phyloP scores from a whole-genome alignment of 768 basidiomycete species.

The Nevesoporus exiguus region DNA sequence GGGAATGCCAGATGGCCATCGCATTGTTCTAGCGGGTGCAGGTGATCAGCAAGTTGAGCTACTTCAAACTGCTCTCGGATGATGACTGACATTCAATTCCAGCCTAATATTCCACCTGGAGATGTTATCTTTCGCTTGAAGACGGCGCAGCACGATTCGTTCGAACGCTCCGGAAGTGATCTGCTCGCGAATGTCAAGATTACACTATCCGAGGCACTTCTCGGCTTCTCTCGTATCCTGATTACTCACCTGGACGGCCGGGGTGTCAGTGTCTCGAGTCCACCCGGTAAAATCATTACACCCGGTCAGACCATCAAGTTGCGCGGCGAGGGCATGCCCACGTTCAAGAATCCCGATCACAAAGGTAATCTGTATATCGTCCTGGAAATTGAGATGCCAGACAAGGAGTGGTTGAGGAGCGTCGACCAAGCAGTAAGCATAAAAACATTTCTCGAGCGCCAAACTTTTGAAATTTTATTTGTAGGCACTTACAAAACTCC shows the following conservation, averaged over 20 bases:
- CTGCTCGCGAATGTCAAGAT: slow-evolving; percentile 78
- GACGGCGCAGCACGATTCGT: slow-evolving; percentile 64
- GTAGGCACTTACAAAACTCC: slow-evolving; percentile 60
- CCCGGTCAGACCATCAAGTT: slow-evolving; percentile 71
- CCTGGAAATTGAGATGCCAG: slow-evolving; percentile 88
- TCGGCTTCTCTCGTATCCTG: slow-evolving; percentile 91
- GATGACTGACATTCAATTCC: slow-evolving; percentile 5
- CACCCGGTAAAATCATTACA: slow-evolving; percentile 72
- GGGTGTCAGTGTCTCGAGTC: slow-evolving; percentile 76
- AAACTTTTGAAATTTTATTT: slow-evolving; percentile 4
- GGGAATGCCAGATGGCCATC: slow-evolving; percentile 79
- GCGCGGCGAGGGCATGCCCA: slow-evolving; percentile 88
- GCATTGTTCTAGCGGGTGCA: slow-evolving; percentile 86
- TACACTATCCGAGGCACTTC: slow-evolving; percentile 88
- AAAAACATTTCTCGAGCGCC: not conserved
- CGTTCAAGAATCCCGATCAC: slow-evolving; percentile 56
- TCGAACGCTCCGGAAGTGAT: slow-evolving; percentile 80
- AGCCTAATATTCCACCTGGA: slow-evolving; percentile 86
- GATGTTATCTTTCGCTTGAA: slow-evolving; percentile 87
- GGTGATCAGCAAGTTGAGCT: slow-evolving; percentile 82
- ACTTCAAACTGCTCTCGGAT: not conserved
- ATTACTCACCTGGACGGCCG: slow-evolving; percentile 92
- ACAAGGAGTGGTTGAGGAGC: slow-evolving; percentile 66
- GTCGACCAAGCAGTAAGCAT: slow-evolving; percentile 55
- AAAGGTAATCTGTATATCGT: slow-evolving; percentile 83